A percentile compares a stretch with the other conserved stretches of the same genome.
Conservation (phyloP, 2,329 filamentous ascomycete genomes). For the Xylaria polymorpha region DNA sequence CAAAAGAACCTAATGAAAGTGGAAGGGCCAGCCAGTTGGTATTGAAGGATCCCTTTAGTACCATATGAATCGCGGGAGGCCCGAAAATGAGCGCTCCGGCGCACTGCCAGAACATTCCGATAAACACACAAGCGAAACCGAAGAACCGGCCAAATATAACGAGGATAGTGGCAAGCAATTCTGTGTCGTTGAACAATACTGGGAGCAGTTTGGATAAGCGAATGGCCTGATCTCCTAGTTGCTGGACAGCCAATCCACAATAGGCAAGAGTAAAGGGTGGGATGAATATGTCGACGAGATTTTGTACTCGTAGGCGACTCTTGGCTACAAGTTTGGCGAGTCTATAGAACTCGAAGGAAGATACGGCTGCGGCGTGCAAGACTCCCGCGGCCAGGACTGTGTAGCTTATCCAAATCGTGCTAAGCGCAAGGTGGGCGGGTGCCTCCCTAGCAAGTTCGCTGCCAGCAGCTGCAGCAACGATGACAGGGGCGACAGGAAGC, state of each 20-base stretch:
- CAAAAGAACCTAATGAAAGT: neutral
- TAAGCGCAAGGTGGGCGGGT: neutral
- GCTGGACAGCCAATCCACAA: neutral
- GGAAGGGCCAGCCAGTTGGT: neutral
- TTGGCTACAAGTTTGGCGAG: neutral
- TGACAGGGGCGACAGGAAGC: constrained; percentile 4
- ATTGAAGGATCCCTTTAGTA: neutral
- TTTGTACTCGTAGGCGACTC: neutral
- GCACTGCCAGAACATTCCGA: neutral
- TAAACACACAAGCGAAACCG: neutral
- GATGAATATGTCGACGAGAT: constrained; percentile 1
- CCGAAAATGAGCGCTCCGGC: neutral
- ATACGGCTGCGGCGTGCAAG: neutral
- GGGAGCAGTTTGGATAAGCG: neutral
- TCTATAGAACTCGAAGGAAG: neutral
- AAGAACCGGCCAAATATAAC: fast-evolving
- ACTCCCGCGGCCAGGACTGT: neutral
- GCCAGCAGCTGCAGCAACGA: neutral
- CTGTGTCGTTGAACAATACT: neutral
- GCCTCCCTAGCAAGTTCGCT: neutral
- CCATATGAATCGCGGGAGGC: neutral
- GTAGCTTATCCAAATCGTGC: neutral
- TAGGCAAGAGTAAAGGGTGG: neutral
- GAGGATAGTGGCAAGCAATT: neutral
- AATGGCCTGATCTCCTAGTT: constrained; percentile 1